These are phyloP conservation scores for Lactifluus pinguis DNA, from an alignment of 768 basidiomycete species.

Conservation along the genomic window DNA sequence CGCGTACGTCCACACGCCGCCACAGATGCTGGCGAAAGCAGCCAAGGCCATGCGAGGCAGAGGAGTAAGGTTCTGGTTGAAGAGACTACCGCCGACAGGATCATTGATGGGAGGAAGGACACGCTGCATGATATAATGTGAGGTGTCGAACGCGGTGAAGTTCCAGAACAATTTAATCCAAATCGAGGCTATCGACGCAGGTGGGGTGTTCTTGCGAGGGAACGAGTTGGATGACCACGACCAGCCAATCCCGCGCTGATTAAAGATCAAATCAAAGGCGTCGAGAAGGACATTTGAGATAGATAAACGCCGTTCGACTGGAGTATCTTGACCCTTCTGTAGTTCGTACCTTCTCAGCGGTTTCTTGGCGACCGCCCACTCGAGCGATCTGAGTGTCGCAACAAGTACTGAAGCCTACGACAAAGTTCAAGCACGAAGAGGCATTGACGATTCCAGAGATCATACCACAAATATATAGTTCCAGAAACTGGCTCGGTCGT, in stretches of 20 bases:
- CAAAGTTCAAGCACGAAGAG: too few relatives aligned
- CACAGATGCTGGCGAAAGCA: neutral
- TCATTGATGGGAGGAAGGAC: too few relatives aligned
- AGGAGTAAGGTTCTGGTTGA: neutral
- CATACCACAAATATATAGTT: constrained; percentile 3
- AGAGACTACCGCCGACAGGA: constrained; percentile 31
- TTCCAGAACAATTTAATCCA: neutral
- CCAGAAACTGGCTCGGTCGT: neutral
- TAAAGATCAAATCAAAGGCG: constrained; percentile 8
- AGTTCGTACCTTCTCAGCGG: neutral
- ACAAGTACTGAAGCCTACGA: neutral
- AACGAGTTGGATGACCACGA: constrained; percentile 7
- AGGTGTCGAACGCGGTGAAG: neutral
- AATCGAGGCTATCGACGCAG: neutral
- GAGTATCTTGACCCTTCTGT: neutral
- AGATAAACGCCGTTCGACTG: constrained; percentile 1
- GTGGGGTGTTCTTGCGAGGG: neutral
- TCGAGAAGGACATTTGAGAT: constrained; percentile 8
- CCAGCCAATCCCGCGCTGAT: constrained; percentile 13
- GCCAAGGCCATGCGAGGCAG: neutral
- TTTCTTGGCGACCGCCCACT: neutral
- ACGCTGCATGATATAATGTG: neutral
- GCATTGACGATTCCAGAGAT: too few relatives aligned
- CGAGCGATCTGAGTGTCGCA: neutral
- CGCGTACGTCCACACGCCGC: constrained; percentile 9